A percentile compares a stretch with the other conserved stretches of the same genome.
Evolutionary conservation across 306 rosid species (phyloP).

Genomic region (Lithocarpus polystachyus): DNA sequence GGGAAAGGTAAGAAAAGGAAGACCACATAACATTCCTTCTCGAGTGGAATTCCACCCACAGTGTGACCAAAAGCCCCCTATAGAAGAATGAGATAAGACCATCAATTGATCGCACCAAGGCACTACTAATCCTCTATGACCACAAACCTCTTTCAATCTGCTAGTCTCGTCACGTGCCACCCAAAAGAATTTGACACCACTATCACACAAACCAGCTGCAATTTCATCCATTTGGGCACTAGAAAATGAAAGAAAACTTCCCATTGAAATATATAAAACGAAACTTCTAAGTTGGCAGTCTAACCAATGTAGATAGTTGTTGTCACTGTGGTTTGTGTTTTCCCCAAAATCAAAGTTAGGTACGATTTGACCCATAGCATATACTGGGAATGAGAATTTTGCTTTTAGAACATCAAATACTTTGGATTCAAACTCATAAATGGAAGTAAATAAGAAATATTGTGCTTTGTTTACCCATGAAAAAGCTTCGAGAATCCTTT

Average conservation of each 20-base stretch:
- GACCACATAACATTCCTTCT: too few relatives aligned
- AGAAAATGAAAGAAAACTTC: not conserved
- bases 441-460: conserved; percentile 29
- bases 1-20: too few relatives aligned
- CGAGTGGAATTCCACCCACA: too few relatives aligned
- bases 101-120: not conserved
- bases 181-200: too few relatives aligned
- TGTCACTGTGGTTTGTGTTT: too few relatives aligned
- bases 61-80: not conserved
- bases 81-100: not conserved
- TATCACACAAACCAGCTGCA: too few relatives aligned
- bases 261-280: not conserved
- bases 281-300: conserved; percentile 21
- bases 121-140: not conserved
- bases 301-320: conserved; percentile 28
- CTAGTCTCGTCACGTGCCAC: too few relatives aligned
- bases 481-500: conserved; percentile 25
- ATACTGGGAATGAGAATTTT: conserved; percentile 35
- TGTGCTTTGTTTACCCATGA: conserved; percentile 3
- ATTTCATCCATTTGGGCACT: not conserved
- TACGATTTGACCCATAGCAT: conserved; percentile 47
- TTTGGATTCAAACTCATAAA: conserved; percentile 47
- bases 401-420: conserved; percentile 31
- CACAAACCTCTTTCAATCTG: too few relatives aligned
- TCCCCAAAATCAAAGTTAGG: conserved; percentile 32